Conservation (phyloP, 78 protist species). For the Capsaspora owczarzaki region DNA sequence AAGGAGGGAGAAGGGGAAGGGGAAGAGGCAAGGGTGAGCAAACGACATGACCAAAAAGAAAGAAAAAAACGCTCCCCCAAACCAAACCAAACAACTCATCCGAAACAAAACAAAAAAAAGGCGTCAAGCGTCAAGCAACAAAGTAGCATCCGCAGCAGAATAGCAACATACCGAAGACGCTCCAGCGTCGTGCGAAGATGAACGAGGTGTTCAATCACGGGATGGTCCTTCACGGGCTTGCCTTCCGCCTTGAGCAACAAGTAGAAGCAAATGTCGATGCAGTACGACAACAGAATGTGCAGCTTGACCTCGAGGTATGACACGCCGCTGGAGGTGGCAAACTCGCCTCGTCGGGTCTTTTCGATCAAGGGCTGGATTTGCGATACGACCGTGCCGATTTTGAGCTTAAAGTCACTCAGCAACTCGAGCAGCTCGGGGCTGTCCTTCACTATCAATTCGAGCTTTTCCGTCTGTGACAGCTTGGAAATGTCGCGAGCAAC, state of each 20-base stretch:
- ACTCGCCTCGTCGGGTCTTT: conserved; percentile 17
- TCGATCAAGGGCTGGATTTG: conserved; percentile 35
- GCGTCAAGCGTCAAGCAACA: too few species aligned
- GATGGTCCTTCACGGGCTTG: conserved; percentile 65
- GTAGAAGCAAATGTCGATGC: conserved; percentile 69
- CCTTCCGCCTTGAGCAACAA: conserved; percentile 71
- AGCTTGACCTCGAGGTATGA: conserved; percentile 50
- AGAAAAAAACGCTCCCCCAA: too few species aligned
- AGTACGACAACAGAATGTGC: conserved; percentile 71
- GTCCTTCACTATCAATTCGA: background rate
- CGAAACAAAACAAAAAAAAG: too few species aligned
- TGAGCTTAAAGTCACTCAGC: conserved; percentile 5
- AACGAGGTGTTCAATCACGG: conserved; percentile 70
- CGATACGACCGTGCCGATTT: conserved; percentile 25
- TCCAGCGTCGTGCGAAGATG: conserved; percentile 58
- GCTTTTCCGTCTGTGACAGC: conserved; percentile 6
- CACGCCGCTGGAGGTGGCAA: conserved; percentile 52
- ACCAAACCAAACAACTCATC: too few species aligned
- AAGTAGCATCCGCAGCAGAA: too few species aligned
- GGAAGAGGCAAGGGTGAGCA: too few species aligned
- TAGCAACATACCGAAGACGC: too few species aligned
- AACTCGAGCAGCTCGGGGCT: conserved; percentile 27
- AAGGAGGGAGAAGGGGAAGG: too few species aligned
- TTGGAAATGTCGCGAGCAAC: background rate
- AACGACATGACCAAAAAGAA: too few species aligned